Evolutionary conservation across 2,329 filamentous ascomycete genomes (phyloP).

Genomic region (Chrysoporthe austroafricana): DNA sequence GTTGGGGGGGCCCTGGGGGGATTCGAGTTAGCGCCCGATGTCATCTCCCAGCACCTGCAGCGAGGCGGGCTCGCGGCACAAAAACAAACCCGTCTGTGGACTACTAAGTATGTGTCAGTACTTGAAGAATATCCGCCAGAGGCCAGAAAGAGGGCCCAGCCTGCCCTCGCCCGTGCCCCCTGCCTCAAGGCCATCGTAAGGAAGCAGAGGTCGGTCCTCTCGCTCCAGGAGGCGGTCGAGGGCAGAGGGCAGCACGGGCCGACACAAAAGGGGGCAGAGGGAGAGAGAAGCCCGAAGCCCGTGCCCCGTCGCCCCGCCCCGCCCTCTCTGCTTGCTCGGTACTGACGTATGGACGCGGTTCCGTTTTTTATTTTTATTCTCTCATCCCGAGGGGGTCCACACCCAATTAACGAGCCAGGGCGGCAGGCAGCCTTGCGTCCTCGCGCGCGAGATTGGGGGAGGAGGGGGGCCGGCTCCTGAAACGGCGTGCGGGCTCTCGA

Average conservation of each 20-base stretch:
- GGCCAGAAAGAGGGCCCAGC: too few species aligned
- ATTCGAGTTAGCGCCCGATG: too few species aligned
- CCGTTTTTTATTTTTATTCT: neutral
- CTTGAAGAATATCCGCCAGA: too few species aligned
- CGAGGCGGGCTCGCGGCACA: too few species aligned
- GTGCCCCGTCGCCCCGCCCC: neutral
- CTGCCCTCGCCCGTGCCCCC: too few species aligned
- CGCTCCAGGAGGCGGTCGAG: neutral
- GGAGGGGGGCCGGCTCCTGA: neutral
- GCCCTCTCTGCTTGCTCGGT: neutral
- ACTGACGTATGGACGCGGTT: neutral
- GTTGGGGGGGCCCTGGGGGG: too few species aligned
- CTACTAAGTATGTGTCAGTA: too few species aligned
- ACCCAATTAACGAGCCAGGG: neutral
- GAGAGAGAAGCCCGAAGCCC: neutral
- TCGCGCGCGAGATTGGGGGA: neutral
- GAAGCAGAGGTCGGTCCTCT: too few species aligned
- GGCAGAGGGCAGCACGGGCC: neutral
- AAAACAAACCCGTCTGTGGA: too few species aligned
- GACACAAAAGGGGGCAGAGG: neutral
- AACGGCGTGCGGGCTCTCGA: neutral
- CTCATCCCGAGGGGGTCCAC: conserved; percentile 1
- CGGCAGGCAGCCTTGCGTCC: neutral
- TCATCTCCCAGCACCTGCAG: too few species aligned
- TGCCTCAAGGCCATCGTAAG: too few species aligned